Evolutionary conservation across 2,329 filamentous ascomycete genomes (phyloP).

Genomic region (Cladophialophora chaetospira): DNA sequence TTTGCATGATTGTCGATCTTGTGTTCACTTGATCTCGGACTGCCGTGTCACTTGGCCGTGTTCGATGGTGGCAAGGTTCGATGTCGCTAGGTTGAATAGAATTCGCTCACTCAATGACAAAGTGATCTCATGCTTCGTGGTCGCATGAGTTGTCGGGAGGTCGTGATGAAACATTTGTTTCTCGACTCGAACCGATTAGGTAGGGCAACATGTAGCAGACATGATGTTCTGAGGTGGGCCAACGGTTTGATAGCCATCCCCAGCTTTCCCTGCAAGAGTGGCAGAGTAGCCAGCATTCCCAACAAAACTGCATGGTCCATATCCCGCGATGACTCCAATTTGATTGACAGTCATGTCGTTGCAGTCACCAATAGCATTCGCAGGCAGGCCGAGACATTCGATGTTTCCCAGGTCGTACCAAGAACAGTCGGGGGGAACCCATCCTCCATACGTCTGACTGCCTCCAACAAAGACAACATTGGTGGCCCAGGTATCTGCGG

Average conservation of each 20-base stretch:
- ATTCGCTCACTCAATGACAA: too few relatives aligned
- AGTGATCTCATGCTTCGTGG: neutral
- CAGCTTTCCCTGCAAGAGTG: slow-evolving; percentile 22
- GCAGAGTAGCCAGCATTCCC: slow-evolving; percentile 33
- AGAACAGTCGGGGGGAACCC: slow-evolving; percentile 28
- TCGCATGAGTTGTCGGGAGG: neutral
- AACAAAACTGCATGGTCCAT: slow-evolving; percentile 39
- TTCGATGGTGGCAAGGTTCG: too few relatives aligned
- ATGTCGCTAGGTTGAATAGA: too few relatives aligned
- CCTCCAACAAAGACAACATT: slow-evolving; percentile 32
- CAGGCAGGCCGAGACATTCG: slow-evolving; percentile 31
- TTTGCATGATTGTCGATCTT: too few relatives aligned
- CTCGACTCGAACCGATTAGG: neutral
- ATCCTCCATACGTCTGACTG: slow-evolving; percentile 30
- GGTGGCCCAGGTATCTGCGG: slow-evolving; percentile 29
- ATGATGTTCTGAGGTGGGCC: slow-evolving; percentile 33
- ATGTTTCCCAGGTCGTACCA: slow-evolving; percentile 27
- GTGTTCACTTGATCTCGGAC: too few relatives aligned
- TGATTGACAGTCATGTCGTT: slow-evolving; percentile 31
- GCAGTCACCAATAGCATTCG: slow-evolving; percentile 30
- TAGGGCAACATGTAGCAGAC: slow-evolving; percentile 21
- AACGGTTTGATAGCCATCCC: slow-evolving; percentile 30
- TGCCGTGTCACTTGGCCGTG: too few relatives aligned
- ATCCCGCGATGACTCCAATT: slow-evolving; percentile 36
- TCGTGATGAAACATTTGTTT: neutral